Conservation (phyloP, 2,329 filamentous ascomycete genomes). For the Sporothrix dimorphospora region DNA sequence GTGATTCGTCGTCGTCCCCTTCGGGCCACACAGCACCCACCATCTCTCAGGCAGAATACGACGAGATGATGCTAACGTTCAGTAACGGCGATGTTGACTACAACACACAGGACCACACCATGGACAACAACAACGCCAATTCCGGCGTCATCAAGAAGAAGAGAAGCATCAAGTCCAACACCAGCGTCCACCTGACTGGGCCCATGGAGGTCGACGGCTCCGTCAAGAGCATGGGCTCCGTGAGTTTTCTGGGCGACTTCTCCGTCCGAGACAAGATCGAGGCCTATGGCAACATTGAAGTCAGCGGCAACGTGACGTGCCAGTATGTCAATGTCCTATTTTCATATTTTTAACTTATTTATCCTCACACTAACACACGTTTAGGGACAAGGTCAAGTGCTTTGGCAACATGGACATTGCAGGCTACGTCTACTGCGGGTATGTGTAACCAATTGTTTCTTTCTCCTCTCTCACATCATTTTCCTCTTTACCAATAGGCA, state of each 20-base stretch:
- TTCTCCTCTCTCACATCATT: neutral
- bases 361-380: neutral
- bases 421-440: slow-evolving; percentile 47
- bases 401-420: slow-evolving; percentile 51
- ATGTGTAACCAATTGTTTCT: slow-evolving; percentile 31
- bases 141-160: slow-evolving; percentile 38
- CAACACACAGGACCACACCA: slow-evolving; percentile 25
- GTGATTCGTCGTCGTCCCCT: neutral
- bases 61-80: slow-evolving; percentile 32
- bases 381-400: slow-evolving; percentile 50
- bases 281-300: slow-evolving; percentile 50
- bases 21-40: slow-evolving; percentile 1
- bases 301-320: slow-evolving; percentile 50
- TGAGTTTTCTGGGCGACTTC: slow-evolving; percentile 51
- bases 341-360: neutral
- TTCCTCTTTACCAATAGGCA: neutral
- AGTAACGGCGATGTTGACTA: slow-evolving; percentile 32
- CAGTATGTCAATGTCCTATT: slow-evolving; percentile 42
- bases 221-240: slow-evolving; percentile 50
- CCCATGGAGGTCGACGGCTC: slow-evolving; percentile 53
- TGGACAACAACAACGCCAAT: slow-evolving; percentile 13
- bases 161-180: slow-evolving; percentile 49
- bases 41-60: slow-evolving; percentile 27
- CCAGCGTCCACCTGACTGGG: slow-evolving; percentile 46
- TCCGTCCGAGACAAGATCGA: slow-evolving; percentile 50